Evolutionary conservation across 1,284 basidiomycete species (phyloP).

Genomic region (Pterulicium gracile): DNA sequence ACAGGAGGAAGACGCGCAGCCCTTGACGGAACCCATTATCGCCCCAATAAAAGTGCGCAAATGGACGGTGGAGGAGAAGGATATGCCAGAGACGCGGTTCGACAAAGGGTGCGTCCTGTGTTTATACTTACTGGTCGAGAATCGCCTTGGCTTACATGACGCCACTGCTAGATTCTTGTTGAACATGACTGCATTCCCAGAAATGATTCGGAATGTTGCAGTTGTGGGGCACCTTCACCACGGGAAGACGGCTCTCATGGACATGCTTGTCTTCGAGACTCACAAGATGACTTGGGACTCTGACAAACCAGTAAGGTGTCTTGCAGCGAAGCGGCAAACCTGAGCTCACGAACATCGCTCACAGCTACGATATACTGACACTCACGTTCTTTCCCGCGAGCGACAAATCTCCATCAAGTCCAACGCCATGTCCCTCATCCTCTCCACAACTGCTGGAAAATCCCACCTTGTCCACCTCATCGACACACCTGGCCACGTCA

Average conservation of each 20-base stretch:
- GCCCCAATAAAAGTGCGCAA: slow-evolving; percentile 90
- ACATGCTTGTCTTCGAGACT: slow-evolving; percentile 96
- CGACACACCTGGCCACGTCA: slow-evolving; percentile 97
- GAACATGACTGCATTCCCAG: slow-evolving; percentile 86
- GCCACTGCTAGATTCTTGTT: slow-evolving; percentile 91
- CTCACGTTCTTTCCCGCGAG: slow-evolving; percentile 80
- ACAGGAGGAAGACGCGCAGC: slow-evolving; percentile 97
- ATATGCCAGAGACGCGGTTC: slow-evolving; percentile 86
- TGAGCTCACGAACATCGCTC: no score
- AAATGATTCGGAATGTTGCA: slow-evolving; percentile 93
- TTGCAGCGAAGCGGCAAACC: no score
- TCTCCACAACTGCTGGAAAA: slow-evolving; percentile 84
- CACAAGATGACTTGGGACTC: slow-evolving; percentile 92
- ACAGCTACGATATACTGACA: slow-evolving; percentile 90
- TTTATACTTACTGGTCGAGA: slow-evolving; percentile 9
- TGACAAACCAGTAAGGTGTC: slow-evolving; percentile 62
- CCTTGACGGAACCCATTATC: slow-evolving; percentile 90
- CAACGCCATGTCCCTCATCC: slow-evolving; percentile 88
- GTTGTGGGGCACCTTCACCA: slow-evolving; percentile 95
- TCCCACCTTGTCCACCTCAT: slow-evolving; percentile 90
- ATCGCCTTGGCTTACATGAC: no score
- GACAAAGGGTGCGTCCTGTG: slow-evolving; percentile 86
- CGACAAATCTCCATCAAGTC: slow-evolving; percentile 95
- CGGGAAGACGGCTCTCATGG: slow-evolving; percentile 93
- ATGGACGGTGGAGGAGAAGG: slow-evolving; percentile 89